Evolutionary conservation across 2,329 filamentous ascomycete species (phyloP).

Genomic region (Dactylonectria estremocensis): DNA sequence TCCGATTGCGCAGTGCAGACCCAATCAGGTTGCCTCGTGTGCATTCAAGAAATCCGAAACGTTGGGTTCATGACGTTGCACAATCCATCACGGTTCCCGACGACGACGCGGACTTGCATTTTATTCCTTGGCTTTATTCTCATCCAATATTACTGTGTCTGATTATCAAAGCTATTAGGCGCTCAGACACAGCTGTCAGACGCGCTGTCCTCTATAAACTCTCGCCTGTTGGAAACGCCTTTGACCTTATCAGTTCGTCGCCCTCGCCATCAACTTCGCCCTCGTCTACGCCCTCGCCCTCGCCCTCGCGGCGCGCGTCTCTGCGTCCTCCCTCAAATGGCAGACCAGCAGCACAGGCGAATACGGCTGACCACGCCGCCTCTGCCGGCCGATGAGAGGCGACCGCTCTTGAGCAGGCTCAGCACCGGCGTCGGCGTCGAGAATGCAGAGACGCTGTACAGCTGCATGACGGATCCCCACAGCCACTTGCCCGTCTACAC

Average conservation of each 20-base stretch:
- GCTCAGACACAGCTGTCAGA: neutral
- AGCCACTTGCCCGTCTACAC: constrained; percentile 80
- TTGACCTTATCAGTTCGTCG: neutral
- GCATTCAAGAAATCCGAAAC: constrained; percentile 37
- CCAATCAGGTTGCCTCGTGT: constrained; percentile 41
- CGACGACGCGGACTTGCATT: constrained; percentile 5
- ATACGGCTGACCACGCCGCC: constrained; percentile 51
- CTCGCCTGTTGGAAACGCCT: neutral
- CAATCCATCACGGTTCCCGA: neutral
- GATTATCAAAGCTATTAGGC: neutral
- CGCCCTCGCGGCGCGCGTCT: constrained; percentile 6
- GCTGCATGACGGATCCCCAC: constrained; percentile 72
- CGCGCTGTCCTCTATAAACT: neutral
- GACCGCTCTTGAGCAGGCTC: constrained; percentile 53
- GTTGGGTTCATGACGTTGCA: constrained; percentile 41
- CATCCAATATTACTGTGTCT: neutral
- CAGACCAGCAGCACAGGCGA: constrained; percentile 47
- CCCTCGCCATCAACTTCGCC: neutral
- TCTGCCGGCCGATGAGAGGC: constrained; percentile 51
- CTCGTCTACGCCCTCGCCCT: neutral
- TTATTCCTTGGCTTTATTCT: constrained; percentile 10
- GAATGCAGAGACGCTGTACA: constrained; percentile 60
- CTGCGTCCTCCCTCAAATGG: constrained; percentile 36
- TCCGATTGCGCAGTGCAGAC: constrained; percentile 5
- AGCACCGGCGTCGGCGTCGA: constrained; percentile 47